Evolutionary conservation across 352 stramenopile genomes (phyloP).

Genomic region (Elongisporangium prolatum): DNA sequence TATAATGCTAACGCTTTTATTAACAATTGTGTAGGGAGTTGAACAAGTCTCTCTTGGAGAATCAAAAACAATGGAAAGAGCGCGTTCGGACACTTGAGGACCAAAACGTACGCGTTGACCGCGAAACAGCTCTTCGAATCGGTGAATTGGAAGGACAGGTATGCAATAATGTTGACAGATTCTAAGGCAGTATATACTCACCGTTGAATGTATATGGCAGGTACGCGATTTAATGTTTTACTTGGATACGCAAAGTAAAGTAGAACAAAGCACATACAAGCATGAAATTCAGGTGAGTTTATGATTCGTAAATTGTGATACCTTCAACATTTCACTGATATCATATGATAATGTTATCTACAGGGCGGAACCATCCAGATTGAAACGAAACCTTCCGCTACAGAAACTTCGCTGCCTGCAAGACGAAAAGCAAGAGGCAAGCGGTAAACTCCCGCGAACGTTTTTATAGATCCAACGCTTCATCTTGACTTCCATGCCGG

Average conservation of each 20-base stretch:
- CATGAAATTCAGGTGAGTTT: constrained; percentile 72
- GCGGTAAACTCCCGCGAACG: constrained; percentile 7
- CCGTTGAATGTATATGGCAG: constrained; percentile 7
- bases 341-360: neutral
- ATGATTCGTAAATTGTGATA: constrained; percentile 4
- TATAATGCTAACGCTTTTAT: neutral
- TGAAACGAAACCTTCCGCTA: constrained; percentile 28
- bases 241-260: constrained; percentile 83
- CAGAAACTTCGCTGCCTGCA: constrained; percentile 6
- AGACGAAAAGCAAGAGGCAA: constrained; percentile 16
- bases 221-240: constrained; percentile 89
- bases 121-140: constrained; percentile 54
- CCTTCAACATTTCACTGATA: constrained; percentile 1
- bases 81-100: constrained; percentile 66
- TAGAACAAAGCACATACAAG: constrained; percentile 71
- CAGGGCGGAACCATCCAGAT: constrained; percentile 74
- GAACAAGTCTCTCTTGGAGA: constrained; percentile 86
- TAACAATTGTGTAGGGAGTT: constrained; percentile 42
- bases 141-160: constrained; percentile 82
- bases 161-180: neutral
- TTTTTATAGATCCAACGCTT: neutral
- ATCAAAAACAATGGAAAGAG: constrained; percentile 87
- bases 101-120: constrained; percentile 49
- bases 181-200: too few species aligned
- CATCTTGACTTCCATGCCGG: too few species aligned